A percentile compares a stretch with the other conserved stretches of the same genome.
Conservation (phyloP, 495 filamentous ascomycete species). For the Poronia punctata region DNA sequence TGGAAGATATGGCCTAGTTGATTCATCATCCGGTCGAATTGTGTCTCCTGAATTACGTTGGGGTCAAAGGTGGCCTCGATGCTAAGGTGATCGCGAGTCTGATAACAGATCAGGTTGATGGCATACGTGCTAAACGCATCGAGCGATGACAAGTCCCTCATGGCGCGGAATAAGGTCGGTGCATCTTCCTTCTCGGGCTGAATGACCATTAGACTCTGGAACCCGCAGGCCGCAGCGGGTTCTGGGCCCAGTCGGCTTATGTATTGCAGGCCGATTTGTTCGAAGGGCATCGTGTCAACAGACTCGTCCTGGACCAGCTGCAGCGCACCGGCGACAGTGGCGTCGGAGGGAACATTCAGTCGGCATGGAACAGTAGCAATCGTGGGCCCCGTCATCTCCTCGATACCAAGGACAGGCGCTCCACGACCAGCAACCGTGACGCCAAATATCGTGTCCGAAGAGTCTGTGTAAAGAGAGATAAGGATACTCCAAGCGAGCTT, state of each 20-base stretch:
- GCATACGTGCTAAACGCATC: conserved; percentile 4
- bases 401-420: conserved; percentile 37
- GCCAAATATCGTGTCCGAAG: conserved; percentile 42
- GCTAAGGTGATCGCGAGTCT: neutral
- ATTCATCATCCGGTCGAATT: neutral
- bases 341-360: conserved; percentile 26
- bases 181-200: conserved; percentile 1
- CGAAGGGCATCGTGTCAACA: conserved; percentile 43
- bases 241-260: conserved; percentile 49
- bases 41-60: neutral
- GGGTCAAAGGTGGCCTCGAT: conserved; percentile 1
- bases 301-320: conserved; percentile 41
- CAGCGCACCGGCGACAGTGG: conserved; percentile 25
- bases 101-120: neutral
- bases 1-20: conserved; percentile 2
- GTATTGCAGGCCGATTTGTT: conserved; percentile 55
- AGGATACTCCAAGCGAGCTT: conserved; percentile 32
- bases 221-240: conserved; percentile 50
- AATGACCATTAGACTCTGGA: conserved; percentile 53
- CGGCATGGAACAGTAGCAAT: conserved; percentile 54
- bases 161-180: neutral
- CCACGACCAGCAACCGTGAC: conserved; percentile 47
- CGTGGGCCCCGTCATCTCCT: conserved; percentile 44
- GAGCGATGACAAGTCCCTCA: neutral
- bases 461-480: conserved; percentile 22